Conservation (phyloP, 2,329 filamentous ascomycete species). For the Epichloe elymi region DNA sequence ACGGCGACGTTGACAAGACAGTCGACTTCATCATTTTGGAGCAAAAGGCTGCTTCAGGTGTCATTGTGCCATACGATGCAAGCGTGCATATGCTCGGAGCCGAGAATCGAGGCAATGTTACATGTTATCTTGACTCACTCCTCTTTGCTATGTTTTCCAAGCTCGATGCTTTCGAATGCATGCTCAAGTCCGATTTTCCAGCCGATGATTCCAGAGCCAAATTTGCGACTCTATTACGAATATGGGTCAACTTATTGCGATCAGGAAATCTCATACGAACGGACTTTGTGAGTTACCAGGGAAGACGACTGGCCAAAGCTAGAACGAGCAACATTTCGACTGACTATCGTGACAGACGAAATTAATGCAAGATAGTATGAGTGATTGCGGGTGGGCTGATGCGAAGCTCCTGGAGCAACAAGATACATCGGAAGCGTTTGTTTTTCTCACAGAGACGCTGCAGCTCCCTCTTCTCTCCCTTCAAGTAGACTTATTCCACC, state of each 20-base stretch:
- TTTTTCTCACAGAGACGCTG: slow-evolving; percentile 82
- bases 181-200: slow-evolving; percentile 67
- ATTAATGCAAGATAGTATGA: slow-evolving; percentile 68
- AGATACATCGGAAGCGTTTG: slow-evolving; percentile 91
- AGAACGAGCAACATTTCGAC: neutral
- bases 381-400: slow-evolving; percentile 79
- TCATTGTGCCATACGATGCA: slow-evolving; percentile 62
- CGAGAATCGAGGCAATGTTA: slow-evolving; percentile 72
- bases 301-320: neutral
- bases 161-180: slow-evolving; percentile 81
- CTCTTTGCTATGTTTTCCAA: slow-evolving; percentile 94
- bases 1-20: slow-evolving; percentile 60
- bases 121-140: slow-evolving; percentile 87
- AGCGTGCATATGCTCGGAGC: slow-evolving; percentile 65
- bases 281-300: slow-evolving; percentile 52
- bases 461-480: slow-evolving; percentile 77
- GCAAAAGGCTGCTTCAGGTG: slow-evolving; percentile 68
- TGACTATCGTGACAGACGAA: slow-evolving; percentile 45
- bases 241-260: slow-evolving; percentile 90
- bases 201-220: slow-evolving; percentile 54
- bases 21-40: slow-evolving; percentile 66
- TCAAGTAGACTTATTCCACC: slow-evolving; percentile 90
- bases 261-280: slow-evolving; percentile 73
- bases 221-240: slow-evolving; percentile 62
- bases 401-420: slow-evolving; percentile 70